Conservation (phyloP, 257 asterid species). For the Solanum etuberosum region DNA sequence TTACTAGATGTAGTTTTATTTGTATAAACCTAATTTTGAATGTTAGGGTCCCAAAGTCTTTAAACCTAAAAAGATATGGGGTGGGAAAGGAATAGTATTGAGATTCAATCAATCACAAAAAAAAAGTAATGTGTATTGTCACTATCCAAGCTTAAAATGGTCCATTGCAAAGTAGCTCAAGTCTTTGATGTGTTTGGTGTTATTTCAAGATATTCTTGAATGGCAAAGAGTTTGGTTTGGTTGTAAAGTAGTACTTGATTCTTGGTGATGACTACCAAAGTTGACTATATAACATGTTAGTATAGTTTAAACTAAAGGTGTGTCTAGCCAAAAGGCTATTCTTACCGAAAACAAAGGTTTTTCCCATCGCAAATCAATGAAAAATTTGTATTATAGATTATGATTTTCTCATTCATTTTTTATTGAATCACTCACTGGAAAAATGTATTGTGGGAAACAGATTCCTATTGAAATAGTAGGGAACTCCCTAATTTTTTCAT, state of each 20-base stretch:
- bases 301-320: not conserved
- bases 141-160: slow-evolving; percentile 1
- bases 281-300: not conserved
- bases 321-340: not conserved
- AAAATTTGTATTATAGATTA: too few species aligned
- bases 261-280: not conserved
- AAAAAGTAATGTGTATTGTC: not conserved
- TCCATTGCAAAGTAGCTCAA: not conserved
- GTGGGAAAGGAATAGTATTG: not conserved
- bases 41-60: not conserved
- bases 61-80: not conserved
- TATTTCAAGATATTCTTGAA: not conserved
- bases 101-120: not conserved
- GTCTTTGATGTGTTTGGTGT: slow-evolving; percentile 1
- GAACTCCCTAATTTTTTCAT: too few species aligned
- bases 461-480: not conserved
- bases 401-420: too few species aligned
- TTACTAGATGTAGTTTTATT: slow-evolving; percentile 13
- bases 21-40: not conserved
- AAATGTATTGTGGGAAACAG: too few species aligned
- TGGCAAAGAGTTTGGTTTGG: slow-evolving; percentile 1
- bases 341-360: too few species aligned
- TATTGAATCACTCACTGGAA: not conserved
- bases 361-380: not conserved
- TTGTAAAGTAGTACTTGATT: not conserved